These are phyloP conservation scores for Phlegmacium glaucopus DNA, from an alignment of 768 basidiomycete species.

Conservation along the genomic window DNA sequence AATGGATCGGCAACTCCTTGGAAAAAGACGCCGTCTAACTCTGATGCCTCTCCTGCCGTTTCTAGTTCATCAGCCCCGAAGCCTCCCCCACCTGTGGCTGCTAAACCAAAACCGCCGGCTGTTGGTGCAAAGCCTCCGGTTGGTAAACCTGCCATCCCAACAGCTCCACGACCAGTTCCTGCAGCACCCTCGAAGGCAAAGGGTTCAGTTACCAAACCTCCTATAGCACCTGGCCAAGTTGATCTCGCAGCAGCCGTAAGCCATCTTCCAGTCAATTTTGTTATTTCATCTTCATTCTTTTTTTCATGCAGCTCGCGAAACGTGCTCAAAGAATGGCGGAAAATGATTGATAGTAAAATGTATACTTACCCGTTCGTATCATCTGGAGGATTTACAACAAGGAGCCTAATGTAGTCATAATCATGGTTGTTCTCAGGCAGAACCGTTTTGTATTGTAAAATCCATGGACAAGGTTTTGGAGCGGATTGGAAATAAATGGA, in stretches of 20 bases:
- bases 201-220: conserved; percentile 33
- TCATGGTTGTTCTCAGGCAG: neutral
- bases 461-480: neutral
- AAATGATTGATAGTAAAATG: conserved; percentile 27
- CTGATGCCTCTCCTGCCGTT: conserved; percentile 39
- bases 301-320: conserved; percentile 62
- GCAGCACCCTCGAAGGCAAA: conserved; percentile 38
- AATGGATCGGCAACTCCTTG: conserved; percentile 74
- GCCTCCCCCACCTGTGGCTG: conserved; percentile 56
- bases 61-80: conserved; percentile 46
- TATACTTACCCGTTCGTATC: neutral
- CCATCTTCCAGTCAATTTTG: conserved; percentile 11
- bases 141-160: conserved; percentile 61
- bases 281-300: conserved; percentile 3
- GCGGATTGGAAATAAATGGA: neutral
- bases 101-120: conserved; percentile 66
- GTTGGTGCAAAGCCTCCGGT: conserved; percentile 37
- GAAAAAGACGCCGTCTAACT: conserved; percentile 53
- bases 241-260: conserved; percentile 84
- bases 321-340: conserved; percentile 67
- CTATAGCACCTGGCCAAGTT: conserved; percentile 53
- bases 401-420: neutral
- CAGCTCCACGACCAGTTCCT: conserved; percentile 47
- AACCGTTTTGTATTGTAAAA: neutral
- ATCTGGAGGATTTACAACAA: neutral